Evolutionary conservation across 129 eudicot genomes (phyloP).

Genomic region (Saposhnikovia divaricata): DNA sequence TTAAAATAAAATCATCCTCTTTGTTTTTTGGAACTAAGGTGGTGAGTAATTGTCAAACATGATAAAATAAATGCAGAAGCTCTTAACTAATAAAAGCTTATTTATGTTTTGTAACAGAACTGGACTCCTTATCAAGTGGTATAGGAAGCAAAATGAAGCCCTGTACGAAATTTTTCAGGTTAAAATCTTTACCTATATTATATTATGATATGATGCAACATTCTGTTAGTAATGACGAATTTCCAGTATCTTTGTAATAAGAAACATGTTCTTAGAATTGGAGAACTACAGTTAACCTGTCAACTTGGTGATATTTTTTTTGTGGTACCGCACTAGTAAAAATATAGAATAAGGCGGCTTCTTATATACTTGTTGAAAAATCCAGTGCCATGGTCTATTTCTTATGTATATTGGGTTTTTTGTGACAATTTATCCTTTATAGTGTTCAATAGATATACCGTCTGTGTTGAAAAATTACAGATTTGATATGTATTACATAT

Average conservation of each 20-base stretch:
- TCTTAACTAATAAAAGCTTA: constrained; percentile 47
- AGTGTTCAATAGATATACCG: not conserved
- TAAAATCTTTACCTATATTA: constrained; percentile 28
- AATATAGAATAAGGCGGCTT: not conserved
- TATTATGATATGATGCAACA: constrained; percentile 14
- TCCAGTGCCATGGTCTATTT: not conserved
- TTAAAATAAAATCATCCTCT: not conserved
- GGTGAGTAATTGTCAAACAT: not conserved
- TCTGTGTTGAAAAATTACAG: not conserved
- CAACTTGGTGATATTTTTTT: not conserved
- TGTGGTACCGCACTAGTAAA: not conserved
- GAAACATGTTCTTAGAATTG: not conserved
- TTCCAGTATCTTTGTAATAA: not conserved
- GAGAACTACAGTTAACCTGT: not conserved
- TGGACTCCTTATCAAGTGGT: constrained; percentile 61
- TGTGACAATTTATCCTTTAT: no score
- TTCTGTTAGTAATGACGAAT: not conserved
- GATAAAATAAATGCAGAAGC: not conserved
- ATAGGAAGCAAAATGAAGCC: constrained; percentile 99
- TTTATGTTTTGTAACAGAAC: constrained; percentile 81
- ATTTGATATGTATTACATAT: not conserved
- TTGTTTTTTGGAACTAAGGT: not conserved
- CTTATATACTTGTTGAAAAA: not conserved
- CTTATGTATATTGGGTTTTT: not conserved
- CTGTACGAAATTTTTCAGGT: constrained; percentile 99